A percentile compares a stretch with the other conserved stretches of the same genome.
Conservation (phyloP, 1,139 yeast species). For the Yamadazyma taylorii region DNA sequence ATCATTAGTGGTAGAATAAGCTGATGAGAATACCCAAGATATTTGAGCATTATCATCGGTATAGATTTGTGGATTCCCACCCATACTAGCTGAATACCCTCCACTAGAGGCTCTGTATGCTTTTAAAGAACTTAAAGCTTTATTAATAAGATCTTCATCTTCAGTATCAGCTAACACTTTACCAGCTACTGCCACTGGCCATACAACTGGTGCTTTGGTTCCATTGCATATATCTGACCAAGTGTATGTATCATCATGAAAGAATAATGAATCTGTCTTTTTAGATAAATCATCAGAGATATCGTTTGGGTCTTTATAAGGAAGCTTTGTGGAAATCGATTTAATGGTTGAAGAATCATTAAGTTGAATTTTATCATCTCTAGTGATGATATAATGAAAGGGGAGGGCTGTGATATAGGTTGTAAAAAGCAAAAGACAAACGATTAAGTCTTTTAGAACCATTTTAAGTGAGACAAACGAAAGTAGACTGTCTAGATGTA, state of each 20-base stretch:
- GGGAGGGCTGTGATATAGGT: neutral
- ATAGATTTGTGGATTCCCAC: constrained; percentile 30
- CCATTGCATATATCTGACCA: constrained; percentile 24
- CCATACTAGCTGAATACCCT: constrained; percentile 35
- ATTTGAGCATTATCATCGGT: constrained; percentile 39
- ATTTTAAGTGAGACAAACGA: neutral
- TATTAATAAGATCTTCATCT: constrained; percentile 12
- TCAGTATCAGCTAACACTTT: constrained; percentile 20
- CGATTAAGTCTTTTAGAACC: neutral
- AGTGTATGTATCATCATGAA: constrained; percentile 15
- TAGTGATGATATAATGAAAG: neutral
- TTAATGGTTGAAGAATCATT: constrained; percentile 17
- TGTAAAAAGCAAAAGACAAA: neutral
- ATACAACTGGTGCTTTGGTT: constrained; percentile 18
- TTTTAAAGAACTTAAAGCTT: constrained; percentile 17
- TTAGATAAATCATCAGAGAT: constrained; percentile 15
- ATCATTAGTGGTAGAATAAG: constrained; percentile 18
- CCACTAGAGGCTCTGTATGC: constrained; percentile 22
- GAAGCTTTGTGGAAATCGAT: constrained; percentile 17
- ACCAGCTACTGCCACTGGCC: constrained; percentile 32
- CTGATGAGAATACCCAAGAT: constrained; percentile 32
- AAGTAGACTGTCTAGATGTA: no score
- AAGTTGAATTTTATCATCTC: constrained; percentile 2
- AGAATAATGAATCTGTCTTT: constrained; percentile 24
- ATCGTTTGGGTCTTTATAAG: constrained; percentile 14